Base-by-base conservation (phyloP, 768 basidiomycete genomes). In the Panaeolus papilionaceus region DNA sequence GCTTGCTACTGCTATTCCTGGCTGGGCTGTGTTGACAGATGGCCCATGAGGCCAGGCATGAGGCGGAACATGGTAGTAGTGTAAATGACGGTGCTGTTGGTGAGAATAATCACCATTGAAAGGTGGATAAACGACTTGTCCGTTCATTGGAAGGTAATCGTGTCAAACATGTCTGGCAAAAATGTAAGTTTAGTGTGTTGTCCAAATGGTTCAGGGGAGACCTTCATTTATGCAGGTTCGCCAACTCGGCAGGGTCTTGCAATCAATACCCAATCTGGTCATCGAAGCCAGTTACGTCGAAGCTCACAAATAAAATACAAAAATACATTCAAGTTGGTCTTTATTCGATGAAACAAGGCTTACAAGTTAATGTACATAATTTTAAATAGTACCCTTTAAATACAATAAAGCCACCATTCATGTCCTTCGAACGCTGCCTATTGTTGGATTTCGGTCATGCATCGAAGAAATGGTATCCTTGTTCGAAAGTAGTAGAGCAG, bases 111-210 rank as follows among this genome's bases (percentile, higher is more conserved):
- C 70, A 58, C 54, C 54, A 16, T 23, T 70, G 16, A 69, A 66
- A 12, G 67, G 73, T 39, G 70, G 66, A 68, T 71, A 68, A 4
- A 66, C 64, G 38, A 69, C 69, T n/a, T 69, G 69, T 42, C 45
- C 62, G 64, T 67, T 70, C 73, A 74, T 74, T 45, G 66, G 66
- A 18, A 54, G 37, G 38, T 33, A 61, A 42, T 39, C 39, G 38
- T 38, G 11, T 65, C 61, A 68, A 64, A 68, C 71, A 72, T 70
- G 49, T 28, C 16, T 4, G 11, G 8, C n/a, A 63, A 63, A 39
- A 18, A 23, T 9, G 4, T 40, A 40, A n/a, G 9, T 49, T 58
- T 33, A 37, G 28, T 58, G 54, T 3, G 47, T 10, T 51, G 47
- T 51, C 47, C 7, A 18, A 26, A 51, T 12, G 33, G 54, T 58